Evolutionary conservation across 352 stramenopile species (phyloP).

Genomic region (Phytophthora tentaculata): DNA sequence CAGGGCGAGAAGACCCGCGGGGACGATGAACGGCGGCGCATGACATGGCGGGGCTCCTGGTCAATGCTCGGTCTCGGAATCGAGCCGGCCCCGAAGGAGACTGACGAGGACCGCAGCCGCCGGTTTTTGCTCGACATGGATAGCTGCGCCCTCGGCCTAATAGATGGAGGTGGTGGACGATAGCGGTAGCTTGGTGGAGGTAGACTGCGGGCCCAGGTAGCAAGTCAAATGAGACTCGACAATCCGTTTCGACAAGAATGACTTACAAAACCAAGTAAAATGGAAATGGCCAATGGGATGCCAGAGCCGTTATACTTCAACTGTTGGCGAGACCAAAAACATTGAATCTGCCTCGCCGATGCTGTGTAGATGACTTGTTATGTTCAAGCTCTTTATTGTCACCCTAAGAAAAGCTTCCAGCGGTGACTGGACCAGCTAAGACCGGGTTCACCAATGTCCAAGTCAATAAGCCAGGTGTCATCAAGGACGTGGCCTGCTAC

Average conservation of each 20-base stretch:
- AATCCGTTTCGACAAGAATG: constrained; percentile 19
- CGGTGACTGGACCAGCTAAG: too few relatives aligned
- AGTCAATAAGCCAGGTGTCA: too few relatives aligned
- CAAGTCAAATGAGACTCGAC: constrained; percentile 8
- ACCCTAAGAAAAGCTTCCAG: too few relatives aligned
- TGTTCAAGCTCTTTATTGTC: too few relatives aligned
- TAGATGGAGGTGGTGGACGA: background rate
- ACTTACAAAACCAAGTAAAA: constrained; percentile 10
- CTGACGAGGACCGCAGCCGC: constrained; percentile 28
- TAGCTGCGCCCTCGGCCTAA: background rate
- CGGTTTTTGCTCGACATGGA: constrained; percentile 33
- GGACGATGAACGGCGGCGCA: constrained; percentile 33
- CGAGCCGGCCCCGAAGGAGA: constrained; percentile 23
- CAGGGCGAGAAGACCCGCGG: constrained; percentile 33
- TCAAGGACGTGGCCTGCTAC: background rate
- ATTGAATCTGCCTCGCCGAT: too few relatives aligned
- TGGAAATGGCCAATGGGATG: too few relatives aligned
- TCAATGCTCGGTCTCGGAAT: constrained; percentile 15
- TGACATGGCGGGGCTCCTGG: constrained; percentile 7
- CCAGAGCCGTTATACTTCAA: too few relatives aligned
- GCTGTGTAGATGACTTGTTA: too few relatives aligned
- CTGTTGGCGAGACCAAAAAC: too few relatives aligned
- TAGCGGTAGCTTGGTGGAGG: background rate
- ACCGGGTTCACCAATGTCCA: too few relatives aligned
- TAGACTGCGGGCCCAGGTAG: background rate